Percentiles rank a stretch among this genome's conserved stretches.
These are phyloP conservation scores for Canariomyces notabilis DNA, from an alignment of 2,329 filamentous ascomycete species.

Conservation along the genomic window DNA sequence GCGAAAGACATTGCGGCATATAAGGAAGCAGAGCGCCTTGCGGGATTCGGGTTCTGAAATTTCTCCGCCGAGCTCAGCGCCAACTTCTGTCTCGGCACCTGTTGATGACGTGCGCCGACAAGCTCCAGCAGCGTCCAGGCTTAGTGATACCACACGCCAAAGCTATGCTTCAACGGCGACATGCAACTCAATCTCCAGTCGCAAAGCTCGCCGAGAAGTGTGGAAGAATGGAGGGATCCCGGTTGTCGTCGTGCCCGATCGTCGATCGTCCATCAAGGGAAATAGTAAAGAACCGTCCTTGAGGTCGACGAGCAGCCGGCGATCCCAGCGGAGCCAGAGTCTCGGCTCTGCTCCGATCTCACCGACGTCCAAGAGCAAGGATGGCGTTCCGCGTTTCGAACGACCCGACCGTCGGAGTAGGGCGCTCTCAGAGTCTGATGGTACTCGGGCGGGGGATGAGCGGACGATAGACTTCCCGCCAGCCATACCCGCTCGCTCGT, in stretches of 20 bases:
- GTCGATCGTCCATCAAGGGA: constrained; percentile 49
- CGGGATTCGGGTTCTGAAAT: constrained; percentile 43
- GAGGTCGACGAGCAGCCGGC: constrained; percentile 56
- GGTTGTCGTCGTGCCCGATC: constrained; percentile 57
- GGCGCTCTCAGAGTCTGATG: constrained; percentile 44
- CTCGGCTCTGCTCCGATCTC: constrained; percentile 43
- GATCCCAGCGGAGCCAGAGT: constrained; percentile 50
- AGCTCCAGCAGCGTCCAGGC: constrained; percentile 19
- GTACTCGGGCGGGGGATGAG: constrained; percentile 40
- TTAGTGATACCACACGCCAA: constrained; percentile 33
- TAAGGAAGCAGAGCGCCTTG: constrained; percentile 50
- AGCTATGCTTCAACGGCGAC: constrained; percentile 48
- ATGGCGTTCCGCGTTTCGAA: constrained; percentile 40
- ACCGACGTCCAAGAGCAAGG: constrained; percentile 39
- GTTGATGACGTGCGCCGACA: constrained; percentile 24
- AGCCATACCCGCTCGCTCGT: constrained; percentile 50
- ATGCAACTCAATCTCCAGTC: constrained; percentile 46
- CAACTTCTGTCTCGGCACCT: constrained; percentile 34
- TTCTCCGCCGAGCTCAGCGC: constrained; percentile 39
- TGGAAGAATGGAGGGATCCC: constrained; percentile 57
- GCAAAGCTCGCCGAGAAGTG: constrained; percentile 53
- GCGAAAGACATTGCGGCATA: constrained; percentile 55
- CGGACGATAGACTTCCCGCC: constrained; percentile 59
- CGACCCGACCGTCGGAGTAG: constrained; percentile 37
- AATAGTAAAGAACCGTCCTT: constrained; percentile 48